These are phyloP conservation scores for Akanthomyces muscarius DNA, from an alignment of 2,329 filamentous ascomycete species.

Conservation along the genomic window DNA sequence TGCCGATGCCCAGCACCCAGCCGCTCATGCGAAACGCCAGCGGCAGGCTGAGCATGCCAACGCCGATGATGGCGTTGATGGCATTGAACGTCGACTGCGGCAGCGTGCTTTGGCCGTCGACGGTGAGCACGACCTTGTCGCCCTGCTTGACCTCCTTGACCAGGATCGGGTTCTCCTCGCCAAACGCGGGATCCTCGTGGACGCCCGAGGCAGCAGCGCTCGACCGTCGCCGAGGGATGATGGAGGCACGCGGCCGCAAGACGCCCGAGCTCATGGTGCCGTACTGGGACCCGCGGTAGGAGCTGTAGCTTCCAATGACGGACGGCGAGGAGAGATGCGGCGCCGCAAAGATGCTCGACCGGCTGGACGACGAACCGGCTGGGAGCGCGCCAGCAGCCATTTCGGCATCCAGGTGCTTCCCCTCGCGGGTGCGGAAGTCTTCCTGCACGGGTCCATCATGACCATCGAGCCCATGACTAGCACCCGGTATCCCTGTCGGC, in stretches of 20 bases:
- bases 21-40: constrained; percentile 83
- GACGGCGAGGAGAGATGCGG: constrained; percentile 64
- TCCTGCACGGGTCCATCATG: constrained; percentile 15
- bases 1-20: constrained; percentile 76
- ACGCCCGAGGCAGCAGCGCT: constrained; percentile 35
- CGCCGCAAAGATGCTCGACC: constrained; percentile 50
- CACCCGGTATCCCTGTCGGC: constrained; percentile 19
- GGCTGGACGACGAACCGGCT: constrained; percentile 23
- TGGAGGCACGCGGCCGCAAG: constrained; percentile 37
- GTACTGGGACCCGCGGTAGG: constrained; percentile 46
- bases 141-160: constrained; percentile 87
- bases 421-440: constrained; percentile 44
- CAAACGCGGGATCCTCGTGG: constrained; percentile 39
- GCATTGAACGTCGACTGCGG: constrained; percentile 97
- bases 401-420: constrained; percentile 44
- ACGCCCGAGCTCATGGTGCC: constrained; percentile 43
- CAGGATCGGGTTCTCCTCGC: constrained; percentile 69
- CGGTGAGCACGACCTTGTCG: constrained; percentile 75
- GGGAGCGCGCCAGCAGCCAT: constrained; percentile 28
- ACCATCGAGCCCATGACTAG: constrained; percentile 22
- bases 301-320: constrained; percentile 67
- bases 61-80: constrained; percentile 86
- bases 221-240: constrained; percentile 36
- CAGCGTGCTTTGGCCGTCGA: constrained; percentile 90
- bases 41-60: constrained; percentile 84